Evolutionary conservation across 257 asterid species (phyloP), one percentile per base, ranked within the genome.

Genomic region (Nicotiana sylvestris): DNA sequence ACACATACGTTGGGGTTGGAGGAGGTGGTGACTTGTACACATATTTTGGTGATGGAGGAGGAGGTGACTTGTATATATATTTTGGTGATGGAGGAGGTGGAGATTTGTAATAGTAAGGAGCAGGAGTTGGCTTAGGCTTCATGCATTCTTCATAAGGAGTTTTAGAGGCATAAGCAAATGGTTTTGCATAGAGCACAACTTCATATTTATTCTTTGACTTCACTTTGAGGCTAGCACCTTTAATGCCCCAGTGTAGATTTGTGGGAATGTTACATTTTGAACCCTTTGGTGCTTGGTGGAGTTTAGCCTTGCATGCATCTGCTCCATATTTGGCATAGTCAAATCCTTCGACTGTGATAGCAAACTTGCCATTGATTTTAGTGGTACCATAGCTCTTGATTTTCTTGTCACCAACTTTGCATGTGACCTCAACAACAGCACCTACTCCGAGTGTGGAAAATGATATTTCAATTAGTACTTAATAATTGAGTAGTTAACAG

Each of bases 351-450:
- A 93, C 74, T 1, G 88, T 81, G 65, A 92, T 84, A 66, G 90
- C 89, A 76, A 76, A 92, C 58, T 92, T 93, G 17, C 98, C 98
- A 79, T 93, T 93, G 64, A 84, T 88, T 81, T 93, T 92, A 5
- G 96, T 93, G 33, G 86, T 87, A 10, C 98, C 98, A 69, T 90
- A 93, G 72, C 91, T 92, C 62, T 86, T 87, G 12, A 93, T 83
- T 82, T 89, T 66, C 78, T 91, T 91, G 21, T 91, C 84, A 0
- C 93, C 97, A 0, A 15, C 89, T 85, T 83, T 85, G 87, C 98
- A 93, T 46, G 90, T 90, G 16, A 93, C 93, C 80, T 91, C 96
- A 81, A 93, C 98, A n/a, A 90, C 86, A 66, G 94, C 95, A 87
- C 96, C 98, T 93, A 83, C 16, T 39, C 64, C 82, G 80, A 53